Conservation (phyloP, 2,329 filamentous ascomycete species). For the Rutstroemia sp. region DNA sequence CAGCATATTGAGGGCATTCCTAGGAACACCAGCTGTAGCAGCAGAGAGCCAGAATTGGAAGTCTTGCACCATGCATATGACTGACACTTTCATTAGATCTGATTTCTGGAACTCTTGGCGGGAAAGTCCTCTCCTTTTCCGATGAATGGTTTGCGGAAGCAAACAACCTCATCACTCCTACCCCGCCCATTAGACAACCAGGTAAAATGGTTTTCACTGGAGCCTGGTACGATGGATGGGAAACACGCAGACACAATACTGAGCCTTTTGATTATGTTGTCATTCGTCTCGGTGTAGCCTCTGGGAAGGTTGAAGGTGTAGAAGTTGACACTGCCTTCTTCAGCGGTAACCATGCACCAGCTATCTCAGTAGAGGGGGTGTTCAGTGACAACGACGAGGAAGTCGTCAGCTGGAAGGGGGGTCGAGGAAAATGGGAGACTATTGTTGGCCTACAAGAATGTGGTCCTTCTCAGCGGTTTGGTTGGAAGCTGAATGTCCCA, state of each 20-base stretch:
- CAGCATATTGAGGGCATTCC: no score
- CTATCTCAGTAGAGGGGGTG: constrained; percentile 69
- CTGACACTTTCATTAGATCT: constrained; percentile 41
- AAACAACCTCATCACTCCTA: constrained; percentile 56
- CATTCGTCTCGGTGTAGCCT: constrained; percentile 59
- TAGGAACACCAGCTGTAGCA: no score
- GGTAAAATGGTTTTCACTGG: constrained; percentile 64
- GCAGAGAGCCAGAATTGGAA: no score
- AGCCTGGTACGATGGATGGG: constrained; percentile 67
- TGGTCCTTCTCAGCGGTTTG: constrained; percentile 66
- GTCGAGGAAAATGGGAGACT: constrained; percentile 59
- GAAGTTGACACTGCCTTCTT: constrained; percentile 80
- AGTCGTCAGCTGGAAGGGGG: constrained; percentile 54
- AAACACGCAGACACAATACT: constrained; percentile 58
- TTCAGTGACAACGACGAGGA: constrained; percentile 61
- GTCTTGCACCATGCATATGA: background rate
- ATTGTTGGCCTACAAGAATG: constrained; percentile 64
- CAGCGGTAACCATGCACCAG: constrained; percentile 74
- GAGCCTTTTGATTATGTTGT: constrained; percentile 61
- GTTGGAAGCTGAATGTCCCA: constrained; percentile 56
- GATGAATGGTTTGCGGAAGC: constrained; percentile 65
- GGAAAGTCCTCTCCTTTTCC: constrained; percentile 57
- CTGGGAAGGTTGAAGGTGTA: constrained; percentile 63
- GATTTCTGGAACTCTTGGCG: constrained; percentile 52
- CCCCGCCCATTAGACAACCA: constrained; percentile 51